Evolutionary conservation across 2,329 filamentous ascomycete species (phyloP).

Genomic region (Lanzia echinophila): DNA sequence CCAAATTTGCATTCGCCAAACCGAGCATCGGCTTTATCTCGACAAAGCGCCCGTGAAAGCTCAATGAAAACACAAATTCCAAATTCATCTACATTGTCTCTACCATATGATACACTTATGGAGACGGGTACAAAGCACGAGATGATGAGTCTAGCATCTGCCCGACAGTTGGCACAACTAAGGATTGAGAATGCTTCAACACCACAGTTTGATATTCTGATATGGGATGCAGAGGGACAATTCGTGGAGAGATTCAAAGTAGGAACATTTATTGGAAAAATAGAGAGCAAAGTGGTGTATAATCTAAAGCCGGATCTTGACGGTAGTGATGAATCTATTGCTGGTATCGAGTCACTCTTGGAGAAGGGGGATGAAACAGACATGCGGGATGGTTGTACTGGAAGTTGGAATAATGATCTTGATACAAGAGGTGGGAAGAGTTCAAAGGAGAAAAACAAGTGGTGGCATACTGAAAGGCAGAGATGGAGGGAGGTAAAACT

Average conservation of each 20-base stretch:
- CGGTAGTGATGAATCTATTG: conserved; percentile 49
- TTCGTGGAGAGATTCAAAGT: conserved; percentile 47
- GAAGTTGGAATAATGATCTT: conserved; percentile 16
- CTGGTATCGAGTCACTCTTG: conserved; percentile 46
- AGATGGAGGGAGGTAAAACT: conserved; percentile 24
- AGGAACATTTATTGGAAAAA: conserved; percentile 54
- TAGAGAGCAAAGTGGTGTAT: conserved; percentile 55
- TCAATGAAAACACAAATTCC: background rate
- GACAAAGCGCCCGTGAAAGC: background rate
- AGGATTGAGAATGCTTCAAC: conserved; percentile 52
- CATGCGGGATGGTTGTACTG: conserved; percentile 21
- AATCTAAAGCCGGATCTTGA: conserved; percentile 45
- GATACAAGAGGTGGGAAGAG: conserved; percentile 12
- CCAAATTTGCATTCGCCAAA: conserved; percentile 15
- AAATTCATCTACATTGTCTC: background rate
- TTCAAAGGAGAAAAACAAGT: conserved; percentile 22
- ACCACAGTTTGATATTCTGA: conserved; percentile 52
- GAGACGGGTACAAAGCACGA: conserved; percentile 6
- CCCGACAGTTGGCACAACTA: conserved; percentile 58
- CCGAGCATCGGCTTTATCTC: conserved; percentile 6
- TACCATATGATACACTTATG: conserved; percentile 1
- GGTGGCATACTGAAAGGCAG: conserved; percentile 27
- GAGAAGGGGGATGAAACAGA: conserved; percentile 25
- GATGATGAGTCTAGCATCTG: conserved; percentile 32
- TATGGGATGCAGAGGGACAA: conserved; percentile 42